phyloP scores from a whole-genome alignment of 768 basidiomycete species.

The Lentinula sp. region DNA sequence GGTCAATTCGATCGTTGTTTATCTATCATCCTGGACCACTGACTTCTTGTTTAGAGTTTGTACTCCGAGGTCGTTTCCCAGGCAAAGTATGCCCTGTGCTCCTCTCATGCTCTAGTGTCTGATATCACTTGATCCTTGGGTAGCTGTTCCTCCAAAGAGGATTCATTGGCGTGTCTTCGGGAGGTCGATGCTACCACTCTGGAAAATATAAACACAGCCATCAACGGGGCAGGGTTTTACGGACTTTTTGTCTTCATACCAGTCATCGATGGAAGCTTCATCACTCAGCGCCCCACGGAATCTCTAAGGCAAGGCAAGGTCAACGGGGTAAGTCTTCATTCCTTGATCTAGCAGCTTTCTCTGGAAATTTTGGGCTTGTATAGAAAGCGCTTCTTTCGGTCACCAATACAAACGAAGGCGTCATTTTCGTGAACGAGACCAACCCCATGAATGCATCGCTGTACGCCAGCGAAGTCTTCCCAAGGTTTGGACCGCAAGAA shows the following conservation, averaged over 20 bases:
- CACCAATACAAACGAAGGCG: conserved; percentile 26
- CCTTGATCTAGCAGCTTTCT: too few relatives aligned
- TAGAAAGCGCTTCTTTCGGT: conserved; percentile 19
- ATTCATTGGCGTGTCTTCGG: conserved; percentile 21
- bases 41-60: background rate
- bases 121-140: background rate
- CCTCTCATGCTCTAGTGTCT: background rate
- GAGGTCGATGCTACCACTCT: conserved; percentile 14
- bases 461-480: conserved; percentile 19
- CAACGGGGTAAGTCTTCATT: conserved; percentile 22
- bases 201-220: conserved; percentile 12
- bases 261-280: conserved; percentile 26
- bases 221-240: conserved; percentile 15
- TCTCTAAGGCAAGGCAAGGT: conserved; percentile 19
- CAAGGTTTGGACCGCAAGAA: conserved; percentile 11
- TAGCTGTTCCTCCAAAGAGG: background rate
- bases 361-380: background rate
- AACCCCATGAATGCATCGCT: conserved; percentile 10
- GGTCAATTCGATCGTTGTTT: conserved; percentile 9
- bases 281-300: conserved; percentile 22
- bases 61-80: background rate
- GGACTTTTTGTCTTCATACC: conserved; percentile 19
- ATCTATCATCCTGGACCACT: background rate
- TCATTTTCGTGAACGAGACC: conserved; percentile 17
- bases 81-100: background rate